Conservation (phyloP, 2,329 filamentous ascomycete species). For the Fusarium papillatum region DNA sequence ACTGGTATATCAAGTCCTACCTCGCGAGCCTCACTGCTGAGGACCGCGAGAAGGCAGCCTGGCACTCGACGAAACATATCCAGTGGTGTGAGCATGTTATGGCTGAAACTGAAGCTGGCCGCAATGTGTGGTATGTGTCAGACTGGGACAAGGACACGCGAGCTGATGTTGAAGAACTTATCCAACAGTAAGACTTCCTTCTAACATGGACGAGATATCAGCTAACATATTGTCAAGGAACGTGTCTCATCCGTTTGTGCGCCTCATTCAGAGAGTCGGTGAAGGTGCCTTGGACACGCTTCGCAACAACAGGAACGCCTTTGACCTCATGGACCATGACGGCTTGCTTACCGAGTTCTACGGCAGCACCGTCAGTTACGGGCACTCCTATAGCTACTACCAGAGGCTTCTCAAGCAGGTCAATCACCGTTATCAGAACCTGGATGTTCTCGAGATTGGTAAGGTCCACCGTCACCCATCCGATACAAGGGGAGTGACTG, state of each 20-base stretch:
- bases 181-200: not conserved
- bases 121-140: not conserved
- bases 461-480: not conserved
- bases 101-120: not conserved
- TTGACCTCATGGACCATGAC: not conserved
- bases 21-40: not conserved
- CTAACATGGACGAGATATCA: not conserved
- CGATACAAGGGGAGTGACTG: not conserved
- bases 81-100: not conserved
- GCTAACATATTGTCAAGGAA: not conserved
- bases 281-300: not conserved
- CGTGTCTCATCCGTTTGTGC: not conserved
- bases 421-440: not conserved
- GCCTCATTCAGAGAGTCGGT: not conserved
- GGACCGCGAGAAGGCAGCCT: not conserved
- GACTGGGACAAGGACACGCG: not conserved
- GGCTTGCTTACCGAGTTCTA: not conserved
- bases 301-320: not conserved
- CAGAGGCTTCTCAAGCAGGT: not conserved
- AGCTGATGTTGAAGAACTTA: not conserved
- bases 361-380: not conserved
- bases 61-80: not conserved
- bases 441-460: conserved; percentile 11
- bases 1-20: not conserved
- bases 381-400: conserved; percentile 33